These are phyloP conservation scores for Boletus semigastroideus DNA, from an alignment of 1,284 basidiomycete species.

Conservation along the genomic window DNA sequence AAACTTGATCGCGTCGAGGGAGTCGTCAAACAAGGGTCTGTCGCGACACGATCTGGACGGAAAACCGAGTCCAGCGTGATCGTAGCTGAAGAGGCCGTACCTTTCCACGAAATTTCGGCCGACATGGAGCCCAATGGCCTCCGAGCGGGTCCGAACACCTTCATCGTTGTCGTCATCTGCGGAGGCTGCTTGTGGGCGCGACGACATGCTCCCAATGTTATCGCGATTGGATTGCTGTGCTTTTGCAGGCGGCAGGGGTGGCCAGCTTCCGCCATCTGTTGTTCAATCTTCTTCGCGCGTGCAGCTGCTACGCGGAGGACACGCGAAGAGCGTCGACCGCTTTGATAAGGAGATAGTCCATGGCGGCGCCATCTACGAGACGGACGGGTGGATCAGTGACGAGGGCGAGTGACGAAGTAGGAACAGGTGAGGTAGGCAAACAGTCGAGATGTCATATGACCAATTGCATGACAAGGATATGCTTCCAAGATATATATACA, in stretches of 20 bases:
- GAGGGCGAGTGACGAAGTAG: conserved; percentile 39
- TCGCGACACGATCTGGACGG: conserved; percentile 68
- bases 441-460: too few relatives aligned
- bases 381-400: conserved; percentile 61
- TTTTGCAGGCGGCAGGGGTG: conserved; percentile 37
- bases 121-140: conserved; percentile 84
- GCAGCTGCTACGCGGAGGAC: conserved; percentile 64
- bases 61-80: background rate
- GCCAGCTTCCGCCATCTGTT: conserved; percentile 75
- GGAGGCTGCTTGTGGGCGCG: conserved; percentile 17
- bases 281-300: conserved; percentile 62
- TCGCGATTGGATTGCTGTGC: conserved; percentile 45
- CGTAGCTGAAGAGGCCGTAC: conserved; percentile 42
- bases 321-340: conserved; percentile 30
- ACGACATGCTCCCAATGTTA: conserved; percentile 23
- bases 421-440: conserved; percentile 33
- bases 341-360: conserved; percentile 86
- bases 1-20: conserved; percentile 91
- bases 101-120: conserved; percentile 85
- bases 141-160: conserved; percentile 66
- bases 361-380: conserved; percentile 71
- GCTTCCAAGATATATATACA: too few relatives aligned
- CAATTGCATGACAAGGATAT: too few relatives aligned
- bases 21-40: conserved; percentile 73
- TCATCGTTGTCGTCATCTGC: conserved; percentile 75